Evolutionary conservation across 768 basidiomycete genomes (phyloP), one percentile per base, ranked within the genome.

Genomic region (Pleurotus pulmonarius): DNA sequence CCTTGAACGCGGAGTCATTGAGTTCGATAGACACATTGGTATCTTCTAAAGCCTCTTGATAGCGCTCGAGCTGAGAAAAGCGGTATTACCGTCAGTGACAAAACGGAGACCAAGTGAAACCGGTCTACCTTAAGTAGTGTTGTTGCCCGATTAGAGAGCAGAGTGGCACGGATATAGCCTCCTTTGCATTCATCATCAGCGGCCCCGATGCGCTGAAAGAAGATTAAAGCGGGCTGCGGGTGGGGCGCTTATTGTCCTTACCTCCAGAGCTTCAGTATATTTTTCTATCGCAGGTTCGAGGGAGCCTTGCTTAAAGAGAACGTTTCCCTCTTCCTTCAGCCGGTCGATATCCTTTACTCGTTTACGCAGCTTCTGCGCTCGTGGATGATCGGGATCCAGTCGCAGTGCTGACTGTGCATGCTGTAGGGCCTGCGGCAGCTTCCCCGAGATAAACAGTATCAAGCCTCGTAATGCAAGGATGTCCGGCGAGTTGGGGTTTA

Each of bases 301-400:
- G 56, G 75, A 75, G 2, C 80, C 78, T 0, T 64, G 55, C 69
- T 93, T 92, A 72, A 94, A 95, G 1, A 83, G 78, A 1, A 69
- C 64, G 60, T 95, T 94, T 0, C 93, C 93, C 59, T 92, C 92
- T 60, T 94, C 92, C 64, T 94, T 94, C 43, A 88, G 67, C 56
- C 83, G 75, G 59, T 95, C 92, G 15, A 95, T 83, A 34, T 90
- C 88, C 61, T 87, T 89, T n/a, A 91, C 79, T 5, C 90, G 83
- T 67, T 85, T 88, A 43, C 92, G 81, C 53, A 94, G 71, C 44
- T 79, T 80, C 58, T 84, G 82, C 0, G 92, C 91, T 5, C 74
- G 75, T 57, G 83, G 83, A 62, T 90, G 82, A 12, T 86, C 87
- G 0, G 92, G 93, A 67, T 94, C 93, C 29, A 86, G 73, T 20